Conservation (phyloP, 768 basidiomycete species). For the Serpula lacrymans region DNA sequence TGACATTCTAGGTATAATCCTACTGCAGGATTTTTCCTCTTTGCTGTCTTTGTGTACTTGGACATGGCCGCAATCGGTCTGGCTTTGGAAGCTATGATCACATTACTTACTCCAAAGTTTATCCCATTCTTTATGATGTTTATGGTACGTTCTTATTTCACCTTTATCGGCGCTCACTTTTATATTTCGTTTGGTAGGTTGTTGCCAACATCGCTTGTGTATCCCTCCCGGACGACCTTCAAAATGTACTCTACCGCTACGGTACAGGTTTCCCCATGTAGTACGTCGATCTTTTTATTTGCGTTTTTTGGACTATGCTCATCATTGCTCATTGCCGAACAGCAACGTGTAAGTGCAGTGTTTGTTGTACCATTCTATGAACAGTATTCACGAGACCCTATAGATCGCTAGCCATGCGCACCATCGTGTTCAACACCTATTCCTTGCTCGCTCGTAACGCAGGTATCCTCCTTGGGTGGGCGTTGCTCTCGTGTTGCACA, state of each 20-base stretch:
- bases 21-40: slow-evolving; percentile 24
- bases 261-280: slow-evolving; percentile 32
- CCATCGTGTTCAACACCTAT: slow-evolving; percentile 34
- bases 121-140: slow-evolving; percentile 31
- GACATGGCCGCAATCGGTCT: slow-evolving; percentile 32
- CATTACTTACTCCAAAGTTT: slow-evolving; percentile 29
- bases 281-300: slow-evolving; percentile 12
- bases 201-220: slow-evolving; percentile 28
- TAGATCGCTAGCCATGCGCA: slow-evolving; percentile 28
- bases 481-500: slow-evolving; percentile 19
- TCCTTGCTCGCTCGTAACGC: slow-evolving; percentile 27
- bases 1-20: slow-evolving; percentile 1
- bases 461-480: slow-evolving; percentile 33
- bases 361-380: not conserved
- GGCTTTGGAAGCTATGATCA: slow-evolving; percentile 30
- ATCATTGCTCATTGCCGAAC: not conserved
- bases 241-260: slow-evolving; percentile 23
- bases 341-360: slow-evolving; percentile 15
- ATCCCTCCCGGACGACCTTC: slow-evolving; percentile 27
- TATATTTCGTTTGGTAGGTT: no score
- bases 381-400: no score
- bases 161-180: not conserved
- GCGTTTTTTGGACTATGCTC: not conserved
- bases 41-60: slow-evolving; percentile 28
- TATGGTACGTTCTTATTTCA: slow-evolving; percentile 21